Percentiles rank a stretch among this genome's conserved stretches.
phyloP scores from a whole-genome alignment of 2,329 filamentous ascomycete genomes.

The Rachicladosporium sp. region DNA sequence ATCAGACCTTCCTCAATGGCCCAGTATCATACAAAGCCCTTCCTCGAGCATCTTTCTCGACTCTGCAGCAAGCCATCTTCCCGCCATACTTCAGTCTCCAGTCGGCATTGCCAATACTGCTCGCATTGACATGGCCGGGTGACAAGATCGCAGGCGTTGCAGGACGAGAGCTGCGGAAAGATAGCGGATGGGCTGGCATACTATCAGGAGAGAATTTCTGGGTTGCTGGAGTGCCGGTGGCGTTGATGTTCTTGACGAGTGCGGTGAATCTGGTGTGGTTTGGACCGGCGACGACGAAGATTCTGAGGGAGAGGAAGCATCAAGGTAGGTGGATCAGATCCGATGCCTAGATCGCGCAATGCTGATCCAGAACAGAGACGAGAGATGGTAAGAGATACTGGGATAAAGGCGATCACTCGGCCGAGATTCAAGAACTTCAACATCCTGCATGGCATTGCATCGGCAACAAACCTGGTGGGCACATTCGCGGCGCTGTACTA shows the following conservation, averaged over 20 bases:
- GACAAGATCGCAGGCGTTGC: constrained; percentile 24
- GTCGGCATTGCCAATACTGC: constrained; percentile 56
- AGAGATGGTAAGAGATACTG: constrained; percentile 81
- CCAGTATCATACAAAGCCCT: constrained; percentile 66
- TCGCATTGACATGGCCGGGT: constrained; percentile 74
- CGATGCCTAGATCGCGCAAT: not conserved
- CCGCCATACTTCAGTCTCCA: constrained; percentile 83
- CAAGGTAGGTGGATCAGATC: constrained; percentile 49
- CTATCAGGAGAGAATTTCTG: constrained; percentile 49
- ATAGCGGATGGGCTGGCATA: constrained; percentile 26
- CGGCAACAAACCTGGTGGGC: constrained; percentile 62
- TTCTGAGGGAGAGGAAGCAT: constrained; percentile 63
- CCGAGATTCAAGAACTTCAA: constrained; percentile 78
- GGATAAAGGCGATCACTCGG: constrained; percentile 65
- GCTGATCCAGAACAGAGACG: constrained; percentile 43
- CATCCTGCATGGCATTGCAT: constrained; percentile 68
- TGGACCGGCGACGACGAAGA: constrained; percentile 60
- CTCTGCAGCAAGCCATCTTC: constrained; percentile 70
- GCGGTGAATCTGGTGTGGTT: constrained; percentile 58
- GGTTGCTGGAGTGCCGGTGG: constrained; percentile 56
- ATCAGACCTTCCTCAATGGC: constrained; percentile 68
- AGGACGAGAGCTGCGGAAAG: constrained; percentile 11
- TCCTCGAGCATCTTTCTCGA: constrained; percentile 66
- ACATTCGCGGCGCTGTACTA: constrained; percentile 63
- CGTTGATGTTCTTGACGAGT: constrained; percentile 57